Evolutionary conservation across 345 rosid species (phyloP), one percentile per base, ranked within the genome.

Genomic region (Eutrema yunnanense): DNA sequence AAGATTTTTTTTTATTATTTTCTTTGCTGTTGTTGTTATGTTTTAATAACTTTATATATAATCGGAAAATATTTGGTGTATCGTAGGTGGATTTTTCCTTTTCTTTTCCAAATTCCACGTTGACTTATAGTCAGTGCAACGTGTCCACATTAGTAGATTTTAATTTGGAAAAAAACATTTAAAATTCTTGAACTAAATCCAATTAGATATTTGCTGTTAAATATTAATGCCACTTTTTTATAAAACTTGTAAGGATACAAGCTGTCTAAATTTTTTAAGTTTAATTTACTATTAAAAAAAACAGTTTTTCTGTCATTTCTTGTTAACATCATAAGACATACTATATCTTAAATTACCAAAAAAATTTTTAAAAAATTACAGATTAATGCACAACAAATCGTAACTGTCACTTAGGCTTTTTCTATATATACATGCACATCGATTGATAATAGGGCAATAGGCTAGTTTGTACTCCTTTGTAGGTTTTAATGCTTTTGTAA

Each of bases 121-220:
- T 67, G 73, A 67, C 62, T 74, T 32, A 19, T 11, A 30, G 78
- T 74, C 73, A 74, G 67, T 52, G 26, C 73, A 60, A 59, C 38
- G 55, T 60, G 69, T 51, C 53, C 32, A 67, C 59, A 51, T 12
- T 58, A 12, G 11, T 16, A 49, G 33, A 66, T 58, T 74, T 57
- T 1, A 6, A 22, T 66, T 50, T 47, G 29, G 47, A 22, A n/a
- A 32, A 27, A 8, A 34, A 29, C 16, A 29, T 16, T 9, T 43
- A 6, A 59, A 42, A 22, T 67, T 42, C 3, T 52, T 42, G n/a
- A 19, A 34, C 33, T 40, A 16, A 30, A 4, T 57, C 78, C 8
- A 60, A 52, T 34, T 51, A 67, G 55, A 55, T 42, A 33, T 30
- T 37, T 37, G 12, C 14, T 48, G 32, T 9, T 44, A 4, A 8